Conservation (phyloP, 2,329 filamentous ascomycete species). For the Fusarium sp. region DNA sequence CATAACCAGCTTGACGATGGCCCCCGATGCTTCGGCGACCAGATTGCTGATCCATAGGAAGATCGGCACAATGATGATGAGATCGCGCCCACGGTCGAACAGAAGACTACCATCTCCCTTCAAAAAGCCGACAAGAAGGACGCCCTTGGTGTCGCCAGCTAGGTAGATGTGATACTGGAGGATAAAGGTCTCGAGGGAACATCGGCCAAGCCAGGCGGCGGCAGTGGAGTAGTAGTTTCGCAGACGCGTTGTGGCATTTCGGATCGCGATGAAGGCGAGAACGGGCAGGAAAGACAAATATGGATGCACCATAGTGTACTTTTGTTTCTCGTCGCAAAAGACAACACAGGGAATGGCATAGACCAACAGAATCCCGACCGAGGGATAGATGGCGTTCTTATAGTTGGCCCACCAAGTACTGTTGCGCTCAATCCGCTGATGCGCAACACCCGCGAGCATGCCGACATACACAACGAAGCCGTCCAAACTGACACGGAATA, state of each 20-base stretch:
- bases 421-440: slow-evolving; percentile 41
- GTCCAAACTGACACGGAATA: slow-evolving; percentile 67
- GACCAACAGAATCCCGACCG: slow-evolving; percentile 51
- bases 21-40: slow-evolving; percentile 45
- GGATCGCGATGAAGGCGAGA: slow-evolving; percentile 65
- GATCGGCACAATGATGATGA: slow-evolving; percentile 47
- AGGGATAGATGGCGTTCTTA: slow-evolving; percentile 38
- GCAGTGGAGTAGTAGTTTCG: slow-evolving; percentile 55
- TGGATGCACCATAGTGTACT: slow-evolving; percentile 67
- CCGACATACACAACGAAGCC: slow-evolving; percentile 71
- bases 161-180: slow-evolving; percentile 76
- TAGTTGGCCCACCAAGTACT: slow-evolving; percentile 39
- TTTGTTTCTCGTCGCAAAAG: slow-evolving; percentile 22
- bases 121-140: slow-evolving; percentile 57
- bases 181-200: slow-evolving; percentile 72
- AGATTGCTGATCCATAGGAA: slow-evolving; percentile 51
- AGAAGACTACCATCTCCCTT: slow-evolving; percentile 45
- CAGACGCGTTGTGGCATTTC: slow-evolving; percentile 57
- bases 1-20: slow-evolving; percentile 47
- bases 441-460: slow-evolving; percentile 59
- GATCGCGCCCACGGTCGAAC: slow-evolving; percentile 46
- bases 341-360: slow-evolving; percentile 40
- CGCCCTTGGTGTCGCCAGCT: slow-evolving; percentile 69
- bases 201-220: slow-evolving; percentile 67
- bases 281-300: slow-evolving; percentile 70